A percentile compares a stretch with the other conserved stretches of the same genome.
phyloP scores from a whole-genome alignment of 2,329 filamentous ascomycete genomes.

The Fusarium pininemorale region DNA sequence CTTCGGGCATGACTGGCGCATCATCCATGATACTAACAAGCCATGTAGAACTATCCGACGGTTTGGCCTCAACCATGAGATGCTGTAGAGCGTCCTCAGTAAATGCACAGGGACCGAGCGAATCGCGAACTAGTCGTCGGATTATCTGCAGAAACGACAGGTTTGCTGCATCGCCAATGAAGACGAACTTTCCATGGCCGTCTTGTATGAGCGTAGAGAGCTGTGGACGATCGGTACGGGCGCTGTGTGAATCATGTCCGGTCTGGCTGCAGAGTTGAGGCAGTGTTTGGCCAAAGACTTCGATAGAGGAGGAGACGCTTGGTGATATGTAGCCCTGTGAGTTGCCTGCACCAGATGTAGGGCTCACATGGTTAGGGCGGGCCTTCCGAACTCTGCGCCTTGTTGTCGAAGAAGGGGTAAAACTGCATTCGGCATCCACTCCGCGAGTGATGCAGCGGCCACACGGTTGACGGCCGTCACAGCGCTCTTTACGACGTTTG shows the following conservation, averaged over 20 bases:
- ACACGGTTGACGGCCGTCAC: neutral
- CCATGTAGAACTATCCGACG: neutral
- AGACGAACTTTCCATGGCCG: neutral
- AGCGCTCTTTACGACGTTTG: neutral
- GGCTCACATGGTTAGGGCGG: neutral
- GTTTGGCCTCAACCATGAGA: neutral
- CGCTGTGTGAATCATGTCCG: too few relatives aligned
- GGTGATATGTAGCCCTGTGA: neutral
- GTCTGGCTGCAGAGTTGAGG: neutral
- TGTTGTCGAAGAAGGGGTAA: neutral
- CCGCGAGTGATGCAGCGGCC: neutral
- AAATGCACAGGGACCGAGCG: neutral
- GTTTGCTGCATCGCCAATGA: neutral
- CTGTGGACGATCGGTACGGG: neutral
- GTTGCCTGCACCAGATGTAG: accelerated
- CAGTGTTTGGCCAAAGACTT: neutral
- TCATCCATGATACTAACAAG: neutral
- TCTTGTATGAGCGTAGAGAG: neutral
- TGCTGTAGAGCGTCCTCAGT: neutral
- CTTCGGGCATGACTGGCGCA: neutral
- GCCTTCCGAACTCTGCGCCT: neutral
- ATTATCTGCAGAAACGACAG: neutral
- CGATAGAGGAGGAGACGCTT: neutral
- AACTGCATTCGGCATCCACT: neutral
- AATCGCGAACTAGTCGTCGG: neutral